These are phyloP conservation scores for Obelidium mucronatum DNA, from an alignment of 192 early-diverging fungal species.

Conservation along the genomic window DNA sequence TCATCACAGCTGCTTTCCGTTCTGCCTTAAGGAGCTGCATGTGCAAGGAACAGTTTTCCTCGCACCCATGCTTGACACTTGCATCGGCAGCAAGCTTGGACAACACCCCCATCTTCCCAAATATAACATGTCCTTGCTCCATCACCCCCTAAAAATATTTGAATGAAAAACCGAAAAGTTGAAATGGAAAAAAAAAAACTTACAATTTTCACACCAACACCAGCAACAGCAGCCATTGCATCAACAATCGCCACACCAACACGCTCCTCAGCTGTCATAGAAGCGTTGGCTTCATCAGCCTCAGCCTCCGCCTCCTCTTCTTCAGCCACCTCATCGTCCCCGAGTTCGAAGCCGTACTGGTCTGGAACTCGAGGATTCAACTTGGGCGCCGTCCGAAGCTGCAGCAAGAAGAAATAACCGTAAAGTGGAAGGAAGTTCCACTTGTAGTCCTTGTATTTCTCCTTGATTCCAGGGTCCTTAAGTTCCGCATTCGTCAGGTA, in stretches of 20 bases:
- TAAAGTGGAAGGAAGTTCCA: background rate
- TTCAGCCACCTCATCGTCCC: background rate
- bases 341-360: background rate
- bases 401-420: background rate
- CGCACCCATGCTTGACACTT: no score
- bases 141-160: no score
- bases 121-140: no score
- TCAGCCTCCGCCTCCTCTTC: background rate
- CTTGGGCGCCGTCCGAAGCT: background rate
- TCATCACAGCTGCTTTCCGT: background rate
- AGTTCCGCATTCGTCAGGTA: no score
- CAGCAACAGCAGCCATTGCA: background rate
- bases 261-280: background rate
- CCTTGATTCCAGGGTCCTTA: no score
- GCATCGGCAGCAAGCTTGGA: no score
- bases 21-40: background rate
- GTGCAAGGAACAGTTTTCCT: no score
- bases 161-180: no score
- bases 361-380: background rate
- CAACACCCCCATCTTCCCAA: no score
- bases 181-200: no score
- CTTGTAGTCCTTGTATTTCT: background rate
- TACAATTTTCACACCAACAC: no score
- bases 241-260: background rate
- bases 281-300: background rate